Evolutionary conservation across 208 protist species (phyloP), one percentile per base, ranked within the genome.

Genomic region (Trypanosoma mega): DNA sequence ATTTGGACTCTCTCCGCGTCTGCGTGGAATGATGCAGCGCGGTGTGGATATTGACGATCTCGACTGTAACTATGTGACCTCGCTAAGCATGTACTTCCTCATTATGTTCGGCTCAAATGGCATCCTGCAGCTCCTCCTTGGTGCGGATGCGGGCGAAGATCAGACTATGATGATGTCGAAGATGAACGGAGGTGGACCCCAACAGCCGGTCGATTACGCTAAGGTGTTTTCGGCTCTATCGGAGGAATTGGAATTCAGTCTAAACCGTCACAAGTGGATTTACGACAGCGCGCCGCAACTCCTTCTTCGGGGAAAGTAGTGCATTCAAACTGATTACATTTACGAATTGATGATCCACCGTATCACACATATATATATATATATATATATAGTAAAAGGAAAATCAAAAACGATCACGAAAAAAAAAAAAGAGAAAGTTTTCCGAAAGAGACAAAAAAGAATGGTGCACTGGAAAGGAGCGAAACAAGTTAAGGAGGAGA

Each of bases 21-120:
- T 98, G 69, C 74, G 80, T 33, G 85, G 80, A 18, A 98, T 99
- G 90, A 88, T 98, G 67, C 97, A 99, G 72, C 76, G 96, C 24
- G 97, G 96, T 3, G 84, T 99, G 27, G 95, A 98, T 34, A 88
- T 98, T 30, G 74, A 86, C 44, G 82, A 93, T 34, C 77, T 98
- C 0, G 94, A 98, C 58, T 96, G 97, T 37, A 92, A 76, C 64
- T 98, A 98, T 69, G 95, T 98, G 12, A 98, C 91, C 20, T 98
- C 94, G 9, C 67, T 98, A 30, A 97, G 89, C 45, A 90, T 97
- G 82, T 98, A 98, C 78, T 98, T 98, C 63, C 70, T 98, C 5
- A 94, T 94, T 61, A 87, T 98, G 76, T 97, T 96, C 30, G 97
- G 97, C 59, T 82, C 94, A 12, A 84, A 94, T 18, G 97, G 97